Conservation (phyloP, 331 rosid species). For the Pyrus hybrid region DNA sequence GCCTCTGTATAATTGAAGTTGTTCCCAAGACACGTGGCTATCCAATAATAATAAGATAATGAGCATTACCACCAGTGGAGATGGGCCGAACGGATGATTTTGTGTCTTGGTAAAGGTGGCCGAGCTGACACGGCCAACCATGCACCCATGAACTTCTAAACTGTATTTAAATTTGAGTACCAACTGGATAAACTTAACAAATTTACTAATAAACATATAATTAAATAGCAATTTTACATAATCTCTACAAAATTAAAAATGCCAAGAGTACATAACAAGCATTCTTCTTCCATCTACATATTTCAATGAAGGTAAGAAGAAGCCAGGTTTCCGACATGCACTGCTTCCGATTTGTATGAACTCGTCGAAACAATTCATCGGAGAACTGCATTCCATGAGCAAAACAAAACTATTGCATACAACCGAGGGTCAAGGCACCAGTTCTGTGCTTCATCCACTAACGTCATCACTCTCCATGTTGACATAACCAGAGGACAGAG, state of each 20-base stretch:
- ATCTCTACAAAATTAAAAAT: not conserved
- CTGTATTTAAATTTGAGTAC: too few species aligned
- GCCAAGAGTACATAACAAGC: not conserved
- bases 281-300: not conserved
- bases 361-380: not conserved
- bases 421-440: not conserved
- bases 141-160: too few species aligned
- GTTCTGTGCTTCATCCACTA: not conserved
- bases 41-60: too few species aligned
- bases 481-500: not conserved
- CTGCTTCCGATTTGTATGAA: not conserved
- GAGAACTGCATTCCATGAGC: not conserved
- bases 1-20: too few species aligned
- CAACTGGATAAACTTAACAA: too few species aligned
- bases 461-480: not conserved
- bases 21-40: not conserved
- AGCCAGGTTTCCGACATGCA: not conserved
- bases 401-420: not conserved
- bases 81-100: too few species aligned
- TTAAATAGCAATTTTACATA: not conserved
- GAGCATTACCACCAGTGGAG: too few species aligned
- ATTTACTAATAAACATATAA: too few species aligned
- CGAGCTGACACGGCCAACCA: too few species aligned
- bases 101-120: too few species aligned
- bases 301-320: not conserved